These are phyloP conservation scores for Aspergillus quadricinctus DNA, from an alignment of 2,329 filamentous ascomycete species.

Conservation along the genomic window DNA sequence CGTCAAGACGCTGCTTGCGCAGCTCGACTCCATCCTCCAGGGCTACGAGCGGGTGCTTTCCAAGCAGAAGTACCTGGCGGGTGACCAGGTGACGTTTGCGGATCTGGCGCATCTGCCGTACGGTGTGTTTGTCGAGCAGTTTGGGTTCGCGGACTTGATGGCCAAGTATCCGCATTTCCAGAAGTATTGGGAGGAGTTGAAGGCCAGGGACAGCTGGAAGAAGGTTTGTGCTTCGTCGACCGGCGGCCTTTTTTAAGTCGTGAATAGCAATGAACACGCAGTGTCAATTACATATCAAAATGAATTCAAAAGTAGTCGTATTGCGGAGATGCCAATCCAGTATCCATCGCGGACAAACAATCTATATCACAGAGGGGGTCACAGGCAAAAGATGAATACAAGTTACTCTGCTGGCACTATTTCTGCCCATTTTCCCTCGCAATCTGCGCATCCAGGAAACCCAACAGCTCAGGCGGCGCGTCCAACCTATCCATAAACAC, in stretches of 20 bases:
- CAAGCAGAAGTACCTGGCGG: constrained; percentile 18
- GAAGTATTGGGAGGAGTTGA: constrained; percentile 13
- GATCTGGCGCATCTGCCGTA: constrained; percentile 14
- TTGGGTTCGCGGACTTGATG: constrained; percentile 10
- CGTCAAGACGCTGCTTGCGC: constrained; percentile 6
- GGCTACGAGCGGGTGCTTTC: constrained; percentile 16
- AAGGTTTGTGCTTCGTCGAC: neutral
- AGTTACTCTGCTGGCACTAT: neutral
- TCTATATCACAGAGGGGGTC: no score
- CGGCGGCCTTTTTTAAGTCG: neutral
- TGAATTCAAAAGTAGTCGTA: no score
- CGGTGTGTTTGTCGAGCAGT: constrained; percentile 7
- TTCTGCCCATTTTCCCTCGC: constrained; percentile 20
- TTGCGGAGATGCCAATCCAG: no score
- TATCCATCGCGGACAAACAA: no score
- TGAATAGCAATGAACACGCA: no score
- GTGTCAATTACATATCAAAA: no score
- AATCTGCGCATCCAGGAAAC: constrained; percentile 28
- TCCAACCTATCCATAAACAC: constrained; percentile 39
- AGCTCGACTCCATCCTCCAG: constrained; percentile 8
- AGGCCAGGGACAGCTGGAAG: constrained; percentile 10
- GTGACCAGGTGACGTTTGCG: constrained; percentile 13
- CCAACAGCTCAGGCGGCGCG: constrained; percentile 29
- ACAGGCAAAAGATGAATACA: neutral
- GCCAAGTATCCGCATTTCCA: constrained; percentile 9